Evolutionary conservation across 306 rosid genomes (phyloP).

Genomic region (Rosa persica): DNA sequence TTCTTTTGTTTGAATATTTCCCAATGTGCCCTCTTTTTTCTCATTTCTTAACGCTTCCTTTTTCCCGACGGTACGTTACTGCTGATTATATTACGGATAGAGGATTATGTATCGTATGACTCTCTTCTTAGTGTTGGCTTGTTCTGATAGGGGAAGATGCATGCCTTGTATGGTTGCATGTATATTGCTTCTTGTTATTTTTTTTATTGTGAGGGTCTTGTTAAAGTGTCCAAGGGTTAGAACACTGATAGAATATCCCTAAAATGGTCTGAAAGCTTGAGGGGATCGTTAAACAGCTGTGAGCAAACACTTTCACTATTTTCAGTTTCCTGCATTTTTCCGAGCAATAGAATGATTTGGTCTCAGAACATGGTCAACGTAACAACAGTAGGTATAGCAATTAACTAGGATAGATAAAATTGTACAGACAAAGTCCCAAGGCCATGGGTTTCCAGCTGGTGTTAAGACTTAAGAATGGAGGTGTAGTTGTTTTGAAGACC

Average conservation of each 20-base stretch:
- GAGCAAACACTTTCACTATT: neutral
- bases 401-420: neutral
- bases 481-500: neutral
- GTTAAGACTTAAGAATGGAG: neutral
- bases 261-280: neutral
- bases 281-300: neutral
- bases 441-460: neutral
- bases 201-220: neutral
- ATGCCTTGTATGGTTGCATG: neutral
- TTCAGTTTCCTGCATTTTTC: neutral
- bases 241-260: neutral
- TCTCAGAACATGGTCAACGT: neutral
- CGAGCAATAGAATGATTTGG: neutral
- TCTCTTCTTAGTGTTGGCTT: too few relatives aligned
- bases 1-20: too few relatives aligned
- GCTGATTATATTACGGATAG: neutral
- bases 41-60: too few relatives aligned
- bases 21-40: constrained; percentile 37
- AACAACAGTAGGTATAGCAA: neutral
- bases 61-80: constrained; percentile 59
- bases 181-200: too few relatives aligned
- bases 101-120: too few relatives aligned
- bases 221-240: neutral
- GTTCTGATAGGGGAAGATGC: neutral
- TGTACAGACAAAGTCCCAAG: neutral